Evolutionary conservation across 2,329 filamentous ascomycete species (phyloP).

Genomic region (Fusarium liriodendri): DNA sequence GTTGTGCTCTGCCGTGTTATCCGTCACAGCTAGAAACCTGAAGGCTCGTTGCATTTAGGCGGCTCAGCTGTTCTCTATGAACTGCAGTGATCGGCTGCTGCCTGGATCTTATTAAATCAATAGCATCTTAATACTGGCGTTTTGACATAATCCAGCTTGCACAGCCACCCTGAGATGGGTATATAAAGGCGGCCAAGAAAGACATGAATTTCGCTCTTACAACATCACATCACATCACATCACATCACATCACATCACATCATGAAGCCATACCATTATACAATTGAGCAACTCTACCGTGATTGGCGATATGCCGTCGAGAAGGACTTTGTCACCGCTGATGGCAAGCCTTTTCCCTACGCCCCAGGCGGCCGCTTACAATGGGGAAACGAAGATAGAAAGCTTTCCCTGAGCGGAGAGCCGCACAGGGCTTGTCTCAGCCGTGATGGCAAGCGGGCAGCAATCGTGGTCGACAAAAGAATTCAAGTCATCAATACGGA

Average conservation of each 20-base stretch:
- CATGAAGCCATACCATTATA: slow-evolving; percentile 1
- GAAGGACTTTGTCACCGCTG: slow-evolving; percentile 14
- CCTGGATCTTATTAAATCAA: neutral
- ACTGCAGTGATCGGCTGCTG: neutral
- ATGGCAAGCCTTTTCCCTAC: slow-evolving; percentile 5
- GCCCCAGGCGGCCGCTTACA: slow-evolving; percentile 9
- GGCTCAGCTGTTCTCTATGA: neutral
- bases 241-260: neutral
- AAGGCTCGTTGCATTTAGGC: neutral
- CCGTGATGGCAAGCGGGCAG: neutral
- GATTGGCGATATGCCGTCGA: slow-evolving; percentile 25
- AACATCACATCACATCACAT: neutral
- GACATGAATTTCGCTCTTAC: neutral
- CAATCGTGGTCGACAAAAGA: neutral
- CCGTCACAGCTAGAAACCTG: neutral
- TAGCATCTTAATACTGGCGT: no score
- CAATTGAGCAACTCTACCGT: slow-evolving; percentile 6
- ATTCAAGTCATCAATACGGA: slow-evolving; percentile 19
- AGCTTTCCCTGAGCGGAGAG: neutral
- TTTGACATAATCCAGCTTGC: neutral
- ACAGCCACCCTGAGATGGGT: neutral
- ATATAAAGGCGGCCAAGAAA: neutral
- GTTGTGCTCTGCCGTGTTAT: neutral
- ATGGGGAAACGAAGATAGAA: slow-evolving; percentile 17
- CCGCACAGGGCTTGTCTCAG: slow-evolving; percentile 10